Percentiles rank a stretch among this genome's conserved stretches.
Evolutionary conservation across 352 stramenopile genomes (phyloP).

Genomic region (Phytophthora niederhauseri): DNA sequence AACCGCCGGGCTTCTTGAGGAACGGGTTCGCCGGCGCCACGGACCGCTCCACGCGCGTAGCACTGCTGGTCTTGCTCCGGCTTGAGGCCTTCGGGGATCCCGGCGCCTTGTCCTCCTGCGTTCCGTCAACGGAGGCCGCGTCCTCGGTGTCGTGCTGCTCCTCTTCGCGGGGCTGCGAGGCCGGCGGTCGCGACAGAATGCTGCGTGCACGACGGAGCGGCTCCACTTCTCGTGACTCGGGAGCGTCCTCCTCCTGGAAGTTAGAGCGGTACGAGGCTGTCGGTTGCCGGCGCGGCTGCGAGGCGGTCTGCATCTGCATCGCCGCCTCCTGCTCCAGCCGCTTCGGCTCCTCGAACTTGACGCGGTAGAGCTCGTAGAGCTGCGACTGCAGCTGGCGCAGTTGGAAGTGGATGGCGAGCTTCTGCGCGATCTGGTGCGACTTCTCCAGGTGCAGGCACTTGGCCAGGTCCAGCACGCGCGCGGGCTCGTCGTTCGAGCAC

Average conservation of each 20-base stretch:
- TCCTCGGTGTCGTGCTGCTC: slow-evolving; percentile 19
- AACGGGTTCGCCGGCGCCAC: slow-evolving; percentile 75
- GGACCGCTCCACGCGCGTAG: slow-evolving; percentile 39
- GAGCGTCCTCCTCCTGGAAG: slow-evolving; percentile 21
- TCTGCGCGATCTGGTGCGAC: slow-evolving; percentile 84
- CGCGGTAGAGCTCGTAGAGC: slow-evolving; percentile 73
- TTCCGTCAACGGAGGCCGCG: slow-evolving; percentile 8
- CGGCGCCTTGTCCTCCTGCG: slow-evolving; percentile 14
- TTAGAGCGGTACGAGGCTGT: slow-evolving; percentile 8
- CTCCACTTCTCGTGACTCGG: slow-evolving; percentile 29
- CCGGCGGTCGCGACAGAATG: slow-evolving; percentile 40
- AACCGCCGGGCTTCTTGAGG: slow-evolving; percentile 55
- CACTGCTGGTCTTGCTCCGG: slow-evolving; percentile 13
- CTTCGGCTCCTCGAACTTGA: slow-evolving; percentile 55
- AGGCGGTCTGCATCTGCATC: slow-evolving; percentile 10
- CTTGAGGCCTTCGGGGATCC: slow-evolving; percentile 16
- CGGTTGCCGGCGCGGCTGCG: slow-evolving; percentile 18
- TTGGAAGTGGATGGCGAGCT: slow-evolving; percentile 81
- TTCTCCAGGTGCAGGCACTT: slow-evolving; percentile 87
- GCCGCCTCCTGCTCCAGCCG: slow-evolving; percentile 22
- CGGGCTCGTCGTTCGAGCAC: slow-evolving; percentile 69
- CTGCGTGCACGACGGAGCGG: slow-evolving; percentile 43
- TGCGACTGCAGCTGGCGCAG: slow-evolving; percentile 74
- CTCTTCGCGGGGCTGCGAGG: slow-evolving; percentile 25
- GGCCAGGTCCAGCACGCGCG: slow-evolving; percentile 73